These are phyloP conservation scores for Puccinellia tenuiflora DNA, from an alignment of 176 grass and related monocot species.

Conservation along the genomic window DNA sequence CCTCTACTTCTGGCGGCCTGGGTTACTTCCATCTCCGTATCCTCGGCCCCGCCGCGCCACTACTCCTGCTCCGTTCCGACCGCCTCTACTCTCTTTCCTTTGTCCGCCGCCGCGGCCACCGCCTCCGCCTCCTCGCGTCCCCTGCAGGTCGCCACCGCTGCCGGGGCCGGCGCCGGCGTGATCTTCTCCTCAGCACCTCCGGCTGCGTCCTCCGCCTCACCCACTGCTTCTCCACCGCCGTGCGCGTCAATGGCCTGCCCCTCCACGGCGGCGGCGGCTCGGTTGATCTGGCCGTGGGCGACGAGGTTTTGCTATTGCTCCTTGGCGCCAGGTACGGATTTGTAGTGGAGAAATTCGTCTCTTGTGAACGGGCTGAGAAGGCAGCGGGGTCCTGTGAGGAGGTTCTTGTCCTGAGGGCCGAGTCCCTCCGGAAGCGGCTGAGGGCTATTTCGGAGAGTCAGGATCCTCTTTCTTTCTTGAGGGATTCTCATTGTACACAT, in stretches of 20 bases:
- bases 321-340: constrained; percentile 39
- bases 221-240: constrained; percentile 17
- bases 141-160: background rate
- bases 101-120: constrained; percentile 18
- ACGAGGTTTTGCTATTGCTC: constrained; percentile 36
- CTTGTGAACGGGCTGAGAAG: background rate
- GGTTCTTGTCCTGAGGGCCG: constrained; percentile 40
- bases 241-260: constrained; percentile 47
- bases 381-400: constrained; percentile 1
- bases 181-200: constrained; percentile 39
- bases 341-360: constrained; percentile 56
- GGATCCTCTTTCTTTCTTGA: constrained; percentile 69
- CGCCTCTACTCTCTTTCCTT: constrained; percentile 52
- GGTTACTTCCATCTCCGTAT: constrained; percentile 62
- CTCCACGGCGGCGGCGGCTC: constrained; percentile 22
- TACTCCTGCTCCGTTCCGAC: constrained; percentile 49
- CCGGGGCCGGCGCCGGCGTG: constrained; percentile 13
- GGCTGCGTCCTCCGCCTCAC: constrained; percentile 45
- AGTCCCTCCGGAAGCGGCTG: constrained; percentile 47
- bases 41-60: background rate
- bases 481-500: background rate
- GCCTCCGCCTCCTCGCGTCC: constrained; percentile 29
- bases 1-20: constrained; percentile 10
- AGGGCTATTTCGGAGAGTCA: constrained; percentile 48
- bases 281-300: constrained; percentile 43